Percentiles rank a stretch among this genome's conserved stretches.
Evolutionary conservation across 2,329 filamentous ascomycete species (phyloP).

Genomic region (Talaromyces verruculosus): DNA sequence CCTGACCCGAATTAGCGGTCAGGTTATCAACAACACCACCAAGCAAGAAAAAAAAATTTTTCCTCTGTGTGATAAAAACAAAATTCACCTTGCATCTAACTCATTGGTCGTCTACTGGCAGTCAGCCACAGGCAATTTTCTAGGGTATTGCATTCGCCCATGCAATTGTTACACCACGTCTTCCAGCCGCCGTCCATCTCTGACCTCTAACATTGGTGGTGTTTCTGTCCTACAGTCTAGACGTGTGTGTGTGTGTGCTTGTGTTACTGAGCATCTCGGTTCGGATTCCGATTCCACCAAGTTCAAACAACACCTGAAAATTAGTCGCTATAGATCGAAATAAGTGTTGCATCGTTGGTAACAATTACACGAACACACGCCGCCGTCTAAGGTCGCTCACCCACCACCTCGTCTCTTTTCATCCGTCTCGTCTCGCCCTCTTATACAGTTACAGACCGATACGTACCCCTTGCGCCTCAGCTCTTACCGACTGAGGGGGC

Average conservation of each 20-base stretch:
- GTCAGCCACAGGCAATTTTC: constrained; percentile 2
- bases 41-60: constrained; percentile 11
- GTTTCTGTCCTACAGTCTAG: constrained; percentile 5
- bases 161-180: constrained; percentile 16
- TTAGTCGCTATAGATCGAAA: not conserved
- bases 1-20: constrained; percentile 23
- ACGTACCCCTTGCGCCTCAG: constrained; percentile 20
- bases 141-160: constrained; percentile 8
- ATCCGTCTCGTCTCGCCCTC: not conserved
- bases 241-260: not conserved
- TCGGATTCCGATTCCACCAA: constrained; percentile 12
- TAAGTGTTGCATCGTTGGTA: constrained; percentile 1
- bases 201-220: constrained; percentile 13
- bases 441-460: constrained; percentile 23
- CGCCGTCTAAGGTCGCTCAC: not conserved
- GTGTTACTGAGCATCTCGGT: constrained; percentile 10
- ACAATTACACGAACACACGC: not conserved
- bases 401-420: not conserved
- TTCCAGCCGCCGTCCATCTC: constrained; percentile 16
- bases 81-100: constrained; percentile 13
- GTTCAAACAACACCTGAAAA: not conserved
- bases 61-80: not conserved
- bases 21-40: constrained; percentile 19
- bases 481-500: constrained; percentile 22
- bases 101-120: constrained; percentile 7